Percentiles rank a stretch among this genome's conserved stretches.
These are phyloP conservation scores for Ceriops decandra DNA, from an alignment of 345 rosid species.

Conservation along the genomic window DNA sequence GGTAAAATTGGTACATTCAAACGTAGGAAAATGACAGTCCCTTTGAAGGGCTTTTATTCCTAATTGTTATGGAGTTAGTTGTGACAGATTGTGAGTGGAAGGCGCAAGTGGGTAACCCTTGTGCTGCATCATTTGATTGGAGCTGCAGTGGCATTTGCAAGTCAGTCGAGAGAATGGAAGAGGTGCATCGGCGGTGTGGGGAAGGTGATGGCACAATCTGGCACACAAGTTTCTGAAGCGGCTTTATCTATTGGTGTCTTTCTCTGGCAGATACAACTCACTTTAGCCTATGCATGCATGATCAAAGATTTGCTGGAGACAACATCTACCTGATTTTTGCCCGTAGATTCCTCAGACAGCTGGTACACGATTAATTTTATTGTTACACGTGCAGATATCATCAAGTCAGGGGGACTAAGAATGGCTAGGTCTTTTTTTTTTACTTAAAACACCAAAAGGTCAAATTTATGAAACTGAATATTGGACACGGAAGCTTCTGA, in stretches of 20 bases:
- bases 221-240: slow-evolving; percentile 70
- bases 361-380: slow-evolving; percentile 39
- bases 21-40: neutral
- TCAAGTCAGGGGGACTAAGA: slow-evolving; percentile 10
- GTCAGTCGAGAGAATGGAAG: slow-evolving; percentile 34
- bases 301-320: slow-evolving; percentile 13
- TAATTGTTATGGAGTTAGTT: neutral
- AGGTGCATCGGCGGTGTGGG: slow-evolving; percentile 33
- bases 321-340: slow-evolving; percentile 44
- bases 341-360: slow-evolving; percentile 31
- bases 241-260: neutral
- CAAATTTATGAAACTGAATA: no score
- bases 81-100: slow-evolving; percentile 33
- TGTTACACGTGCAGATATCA: slow-evolving; percentile 28
- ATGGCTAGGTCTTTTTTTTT: neutral
- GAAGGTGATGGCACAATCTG: slow-evolving; percentile 50
- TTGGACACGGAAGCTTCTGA: neutral
- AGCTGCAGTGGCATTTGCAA: slow-evolving; percentile 36
- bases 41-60: neutral
- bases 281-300: slow-evolving; percentile 3
- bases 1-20: slow-evolving; percentile 41
- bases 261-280: slow-evolving; percentile 21
- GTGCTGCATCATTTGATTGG: slow-evolving; percentile 39
- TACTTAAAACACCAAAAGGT: neutral
- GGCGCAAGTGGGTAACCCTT: slow-evolving; percentile 34